A percentile compares a stretch with the other conserved stretches of the same genome.
phyloP scores from a whole-genome alignment of 2,329 filamentous ascomycete genomes.

The Rasamsonia emersonii region DNA sequence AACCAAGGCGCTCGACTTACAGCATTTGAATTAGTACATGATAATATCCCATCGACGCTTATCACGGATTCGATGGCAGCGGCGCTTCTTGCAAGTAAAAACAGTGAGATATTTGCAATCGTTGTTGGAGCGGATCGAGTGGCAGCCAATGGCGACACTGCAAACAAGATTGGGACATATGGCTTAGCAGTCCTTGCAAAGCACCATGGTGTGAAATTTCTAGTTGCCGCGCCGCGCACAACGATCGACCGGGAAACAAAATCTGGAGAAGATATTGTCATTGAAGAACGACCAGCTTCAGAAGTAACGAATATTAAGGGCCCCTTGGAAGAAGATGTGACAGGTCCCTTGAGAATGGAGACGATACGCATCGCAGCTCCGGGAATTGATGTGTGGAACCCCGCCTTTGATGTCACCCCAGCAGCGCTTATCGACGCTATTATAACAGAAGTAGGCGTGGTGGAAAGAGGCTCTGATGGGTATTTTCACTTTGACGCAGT shows the following conservation, averaged over 20 bases:
- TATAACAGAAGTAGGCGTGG: slow-evolving; percentile 82
- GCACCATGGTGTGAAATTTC: slow-evolving; percentile 83
- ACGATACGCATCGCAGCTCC: slow-evolving; percentile 70
- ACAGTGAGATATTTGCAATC: slow-evolving; percentile 69
- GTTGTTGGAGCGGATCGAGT: slow-evolving; percentile 94
- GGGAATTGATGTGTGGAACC: slow-evolving; percentile 87
- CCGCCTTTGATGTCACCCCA: slow-evolving; percentile 92
- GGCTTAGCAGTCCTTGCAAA: slow-evolving; percentile 81
- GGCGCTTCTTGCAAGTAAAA: slow-evolving; percentile 57
- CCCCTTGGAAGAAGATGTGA: slow-evolving; percentile 54
- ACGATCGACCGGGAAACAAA: slow-evolving; percentile 80
- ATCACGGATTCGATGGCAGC: slow-evolving; percentile 97
- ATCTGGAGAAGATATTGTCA: slow-evolving; percentile 71
- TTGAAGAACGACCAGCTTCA: slow-evolving; percentile 73
- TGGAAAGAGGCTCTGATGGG: slow-evolving; percentile 66
- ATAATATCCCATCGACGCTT: slow-evolving; percentile 80
- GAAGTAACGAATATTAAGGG: slow-evolving; percentile 83
- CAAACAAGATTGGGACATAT: slow-evolving; percentile 98
- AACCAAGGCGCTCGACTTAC: slow-evolving; percentile 95
- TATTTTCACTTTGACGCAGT: slow-evolving; percentile 50
- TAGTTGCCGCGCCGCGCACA: slow-evolving; percentile 89
- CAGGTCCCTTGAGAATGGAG: slow-evolving; percentile 42
- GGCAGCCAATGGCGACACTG: slow-evolving; percentile 92
- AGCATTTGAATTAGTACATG: slow-evolving; percentile 92
- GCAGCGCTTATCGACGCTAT: slow-evolving; percentile 83